Base-by-base conservation (phyloP, 2,329 filamentous ascomycete species). In the Intubia oerlemansii region DNA sequence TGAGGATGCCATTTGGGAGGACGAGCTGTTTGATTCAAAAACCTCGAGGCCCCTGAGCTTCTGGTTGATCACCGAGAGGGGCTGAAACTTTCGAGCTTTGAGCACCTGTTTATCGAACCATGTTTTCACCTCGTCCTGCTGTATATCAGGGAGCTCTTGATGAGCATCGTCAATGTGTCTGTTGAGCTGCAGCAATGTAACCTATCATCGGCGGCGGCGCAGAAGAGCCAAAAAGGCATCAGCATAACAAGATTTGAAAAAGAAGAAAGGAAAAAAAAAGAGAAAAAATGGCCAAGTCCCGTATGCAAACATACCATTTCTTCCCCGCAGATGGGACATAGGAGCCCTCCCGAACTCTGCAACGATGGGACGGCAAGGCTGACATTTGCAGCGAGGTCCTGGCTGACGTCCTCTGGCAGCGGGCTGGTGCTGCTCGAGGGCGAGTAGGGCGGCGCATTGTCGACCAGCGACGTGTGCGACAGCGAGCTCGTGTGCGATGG, bases 291-390 rank as follows among this genome's bases (percentile, higher is more conserved):
- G n/a, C n/a, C n/a, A n/a, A n/a, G n/a, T n/a, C n/a, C n/a, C 10
- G 12, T 3, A 21, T 14, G 13, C n/a, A 11, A 17, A 28, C 54
- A 38, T 55, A 88, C 82, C 88, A 98, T 98, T 51, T 93, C 84
- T 53, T 95, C 90, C 41, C 73, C 82, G 52, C 88, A 98, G 46
- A 98, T 98, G n/a, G 88, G 88, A 49, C 88, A 98, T 31, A 85
- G 69, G 34, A 98, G 68, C 48, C 66, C 66, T 39, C 63, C 66
- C 31, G 67, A 62, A 27, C 54, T 59, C 37, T 62, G 60, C 35
- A 56, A 61, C 29, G 62, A 57, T 12, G 60, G 55, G 8, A 53
- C 51, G 14, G 53, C 59, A 13, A 88, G 53, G 31, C 76, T 82
- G 41, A 93, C 74, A 44, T 78, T 76, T 31, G 81, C 79, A 21